Conservation (phyloP, 345 rosid genomes). For the Gossypium stocksii region DNA sequence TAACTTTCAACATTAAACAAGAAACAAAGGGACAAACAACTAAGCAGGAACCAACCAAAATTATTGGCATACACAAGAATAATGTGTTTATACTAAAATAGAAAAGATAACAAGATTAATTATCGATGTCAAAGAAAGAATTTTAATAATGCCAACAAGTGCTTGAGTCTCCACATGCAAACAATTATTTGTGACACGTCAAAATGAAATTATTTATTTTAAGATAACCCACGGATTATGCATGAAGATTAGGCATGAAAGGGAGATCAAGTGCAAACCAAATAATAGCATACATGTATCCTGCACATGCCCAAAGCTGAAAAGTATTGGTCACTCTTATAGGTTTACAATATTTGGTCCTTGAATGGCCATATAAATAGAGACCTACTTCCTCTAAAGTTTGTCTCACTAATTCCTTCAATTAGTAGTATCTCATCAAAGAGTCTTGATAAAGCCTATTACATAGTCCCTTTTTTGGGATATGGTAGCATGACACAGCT, state of each 20-base stretch:
- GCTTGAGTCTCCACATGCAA: slow-evolving; percentile 2
- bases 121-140: neutral
- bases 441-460: neutral
- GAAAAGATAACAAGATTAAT: neutral
- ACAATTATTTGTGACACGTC: neutral
- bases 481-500: neutral
- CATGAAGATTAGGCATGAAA: neutral
- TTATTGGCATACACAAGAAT: neutral
- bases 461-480: neutral
- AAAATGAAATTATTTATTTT: neutral
- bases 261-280: neutral
- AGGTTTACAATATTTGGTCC: neutral
- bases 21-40: neutral
- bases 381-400: neutral
- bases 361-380: neutral
- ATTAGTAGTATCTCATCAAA: neutral
- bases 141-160: neutral
- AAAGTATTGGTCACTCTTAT: neutral
- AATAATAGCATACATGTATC: neutral
- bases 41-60: neutral
- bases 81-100: neutral
- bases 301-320: neutral
- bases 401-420: neutral
- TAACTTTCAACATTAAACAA: neutral
- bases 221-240: neutral